Evolutionary conservation across 2,329 filamentous ascomycete genomes (phyloP).

Genomic region (Diaporthe sp.): DNA sequence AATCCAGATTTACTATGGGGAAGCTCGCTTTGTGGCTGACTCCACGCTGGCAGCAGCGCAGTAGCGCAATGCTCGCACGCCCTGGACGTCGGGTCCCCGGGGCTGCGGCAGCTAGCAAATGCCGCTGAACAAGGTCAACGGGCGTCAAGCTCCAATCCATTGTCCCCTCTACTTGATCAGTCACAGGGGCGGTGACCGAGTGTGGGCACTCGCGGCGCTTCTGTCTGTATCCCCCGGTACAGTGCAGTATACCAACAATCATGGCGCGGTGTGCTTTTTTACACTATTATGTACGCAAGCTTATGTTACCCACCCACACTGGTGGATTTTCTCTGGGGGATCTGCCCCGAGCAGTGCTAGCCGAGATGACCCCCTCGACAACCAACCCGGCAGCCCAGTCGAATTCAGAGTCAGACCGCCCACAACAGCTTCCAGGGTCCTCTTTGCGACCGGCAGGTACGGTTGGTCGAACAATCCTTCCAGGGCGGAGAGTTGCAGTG

Average conservation of each 20-base stretch:
- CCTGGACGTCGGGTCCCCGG: conserved; percentile 12
- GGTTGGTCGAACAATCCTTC: neutral
- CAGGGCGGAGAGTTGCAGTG: conserved; percentile 19
- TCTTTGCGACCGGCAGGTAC: neutral
- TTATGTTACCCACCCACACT: conserved; percentile 28
- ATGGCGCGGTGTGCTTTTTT: neutral
- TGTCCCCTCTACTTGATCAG: conserved; percentile 16
- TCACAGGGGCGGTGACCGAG: conserved; percentile 25
- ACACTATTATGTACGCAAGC: conserved; percentile 18
- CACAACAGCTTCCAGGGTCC: neutral
- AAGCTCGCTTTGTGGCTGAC: conserved; percentile 8
- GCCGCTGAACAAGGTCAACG: conserved; percentile 10
- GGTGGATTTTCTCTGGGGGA: conserved; percentile 40
- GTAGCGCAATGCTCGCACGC: neutral
- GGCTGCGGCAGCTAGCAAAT: conserved; percentile 28
- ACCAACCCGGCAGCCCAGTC: conserved; percentile 2
- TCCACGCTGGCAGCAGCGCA: conserved; percentile 7
- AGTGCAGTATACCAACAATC: neutral
- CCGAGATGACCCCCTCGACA: conserved; percentile 37
- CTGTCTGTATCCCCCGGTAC: neutral
- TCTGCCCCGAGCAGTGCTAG: conserved; percentile 37
- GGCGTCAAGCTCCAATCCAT: conserved; percentile 5
- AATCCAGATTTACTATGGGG: conserved; percentile 32
- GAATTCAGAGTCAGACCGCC: conserved; percentile 11
- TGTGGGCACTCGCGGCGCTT: conserved; percentile 13